phyloP scores from a whole-genome alignment of 192 early-diverging fungal species.

The Spinellus fusiger region DNA sequence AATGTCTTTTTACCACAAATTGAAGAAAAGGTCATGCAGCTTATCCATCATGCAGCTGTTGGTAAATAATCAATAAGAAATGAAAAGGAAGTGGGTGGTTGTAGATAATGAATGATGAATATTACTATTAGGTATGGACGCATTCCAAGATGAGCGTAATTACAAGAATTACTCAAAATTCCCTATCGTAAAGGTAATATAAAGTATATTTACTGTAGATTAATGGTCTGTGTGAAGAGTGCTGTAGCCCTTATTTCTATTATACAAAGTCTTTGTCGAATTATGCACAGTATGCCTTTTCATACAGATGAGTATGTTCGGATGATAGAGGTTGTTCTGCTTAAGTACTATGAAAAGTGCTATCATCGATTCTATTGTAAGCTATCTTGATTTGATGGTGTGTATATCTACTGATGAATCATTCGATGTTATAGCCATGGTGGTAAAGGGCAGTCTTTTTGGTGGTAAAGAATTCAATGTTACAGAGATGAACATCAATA shows the following conservation, averaged over 20 bases:
- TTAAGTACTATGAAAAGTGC: constrained; percentile 68
- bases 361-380: constrained; percentile 46
- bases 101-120: background rate
- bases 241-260: constrained; percentile 51
- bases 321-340: constrained; percentile 62
- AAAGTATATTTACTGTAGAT: background rate
- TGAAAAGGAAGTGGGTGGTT: background rate
- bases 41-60: constrained; percentile 58
- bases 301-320: constrained; percentile 63
- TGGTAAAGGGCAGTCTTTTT: constrained; percentile 1
- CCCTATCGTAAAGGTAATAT: constrained; percentile 62
- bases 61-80: constrained; percentile 43
- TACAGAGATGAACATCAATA: constrained; percentile 28
- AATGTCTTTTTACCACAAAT: constrained; percentile 81
- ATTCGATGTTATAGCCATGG: constrained; percentile 3
- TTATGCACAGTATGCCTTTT: constrained; percentile 57
- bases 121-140: constrained; percentile 31
- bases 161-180: constrained; percentile 50
- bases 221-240: no score
- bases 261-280: constrained; percentile 58
- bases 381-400: background rate
- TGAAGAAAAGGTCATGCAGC: constrained; percentile 75
- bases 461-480: constrained; percentile 5
- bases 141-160: constrained; percentile 42
- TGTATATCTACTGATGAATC: background rate